Conservation (phyloP, 768 basidiomycete genomes). For the Galerina sulciceps region DNA sequence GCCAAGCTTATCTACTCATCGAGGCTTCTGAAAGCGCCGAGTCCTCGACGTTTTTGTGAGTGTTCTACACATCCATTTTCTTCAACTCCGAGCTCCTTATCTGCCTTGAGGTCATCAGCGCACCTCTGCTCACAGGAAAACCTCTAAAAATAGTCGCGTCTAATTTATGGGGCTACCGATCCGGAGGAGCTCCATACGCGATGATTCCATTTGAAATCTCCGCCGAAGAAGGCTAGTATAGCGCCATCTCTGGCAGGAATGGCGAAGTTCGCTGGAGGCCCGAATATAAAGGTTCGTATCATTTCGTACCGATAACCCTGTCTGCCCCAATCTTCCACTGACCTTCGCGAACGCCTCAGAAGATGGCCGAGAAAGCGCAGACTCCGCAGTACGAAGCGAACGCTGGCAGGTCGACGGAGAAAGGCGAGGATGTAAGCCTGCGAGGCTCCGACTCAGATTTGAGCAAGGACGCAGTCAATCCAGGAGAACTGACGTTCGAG, state of each 20-base stretch:
- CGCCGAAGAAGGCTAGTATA: neutral
- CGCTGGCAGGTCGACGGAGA: neutral
- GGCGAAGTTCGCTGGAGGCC: neutral
- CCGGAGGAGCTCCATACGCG: too few relatives aligned
- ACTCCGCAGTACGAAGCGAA: neutral
- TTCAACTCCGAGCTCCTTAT: too few relatives aligned
- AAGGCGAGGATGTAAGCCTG: neutral
- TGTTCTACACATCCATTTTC: too few relatives aligned
- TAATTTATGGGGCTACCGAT: too few relatives aligned
- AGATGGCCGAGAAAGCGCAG: neutral
- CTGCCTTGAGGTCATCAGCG: too few relatives aligned
- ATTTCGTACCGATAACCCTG: too few relatives aligned
- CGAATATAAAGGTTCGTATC: neutral
- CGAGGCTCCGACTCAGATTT: neutral
- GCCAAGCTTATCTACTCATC: too few relatives aligned
- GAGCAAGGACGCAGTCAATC: conserved; percentile 25
- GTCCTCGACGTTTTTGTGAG: too few relatives aligned
- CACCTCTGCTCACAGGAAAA: too few relatives aligned
- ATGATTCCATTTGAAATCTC: too few relatives aligned
- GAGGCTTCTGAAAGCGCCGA: too few relatives aligned
- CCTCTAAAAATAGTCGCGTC: too few relatives aligned
- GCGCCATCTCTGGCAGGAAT: neutral
- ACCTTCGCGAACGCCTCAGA: neutral
- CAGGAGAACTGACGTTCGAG: conserved; percentile 50
- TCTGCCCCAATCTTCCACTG: neutral